These are phyloP conservation scores for Aegilops speltoides DNA, from an alignment of 176 grass and related monocot species.

Conservation along the genomic window DNA sequence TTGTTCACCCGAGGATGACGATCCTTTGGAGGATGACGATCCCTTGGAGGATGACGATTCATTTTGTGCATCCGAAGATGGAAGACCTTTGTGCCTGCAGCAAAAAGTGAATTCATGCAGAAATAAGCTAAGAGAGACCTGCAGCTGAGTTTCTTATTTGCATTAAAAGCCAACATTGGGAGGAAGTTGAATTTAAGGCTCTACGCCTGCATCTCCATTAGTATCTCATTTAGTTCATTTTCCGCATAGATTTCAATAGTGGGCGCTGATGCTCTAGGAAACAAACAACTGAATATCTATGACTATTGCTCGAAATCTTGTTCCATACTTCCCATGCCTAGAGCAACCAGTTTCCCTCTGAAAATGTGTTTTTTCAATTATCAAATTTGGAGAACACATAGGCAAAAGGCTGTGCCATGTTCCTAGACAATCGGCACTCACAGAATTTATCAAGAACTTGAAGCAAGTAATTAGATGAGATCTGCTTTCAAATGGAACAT, in stretches of 20 bases:
- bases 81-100: conserved; percentile 35
- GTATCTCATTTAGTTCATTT: neutral
- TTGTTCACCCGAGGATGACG: neutral
- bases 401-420: neutral
- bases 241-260: neutral
- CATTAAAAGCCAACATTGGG: neutral
- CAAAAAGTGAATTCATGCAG: neutral
- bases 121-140: conserved; percentile 20
- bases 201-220: neutral
- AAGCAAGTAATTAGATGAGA: neutral
- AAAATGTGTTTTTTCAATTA: neutral
- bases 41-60: neutral
- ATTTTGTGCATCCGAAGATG: neutral
- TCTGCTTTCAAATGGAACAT: neutral
- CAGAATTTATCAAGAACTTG: neutral
- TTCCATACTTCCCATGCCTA: neutral
- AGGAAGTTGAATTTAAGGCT: neutral
- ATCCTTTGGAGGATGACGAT: conserved; percentile 16
- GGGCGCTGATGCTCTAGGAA: neutral
- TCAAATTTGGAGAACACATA: neutral
- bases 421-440: neutral
- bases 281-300: neutral
- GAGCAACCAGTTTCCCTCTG: neutral
- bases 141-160: neutral
- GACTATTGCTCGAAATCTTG: neutral